phyloP scores from a whole-genome alignment of 768 basidiomycete species.

The Leucosporidium yakuticum region DNA sequence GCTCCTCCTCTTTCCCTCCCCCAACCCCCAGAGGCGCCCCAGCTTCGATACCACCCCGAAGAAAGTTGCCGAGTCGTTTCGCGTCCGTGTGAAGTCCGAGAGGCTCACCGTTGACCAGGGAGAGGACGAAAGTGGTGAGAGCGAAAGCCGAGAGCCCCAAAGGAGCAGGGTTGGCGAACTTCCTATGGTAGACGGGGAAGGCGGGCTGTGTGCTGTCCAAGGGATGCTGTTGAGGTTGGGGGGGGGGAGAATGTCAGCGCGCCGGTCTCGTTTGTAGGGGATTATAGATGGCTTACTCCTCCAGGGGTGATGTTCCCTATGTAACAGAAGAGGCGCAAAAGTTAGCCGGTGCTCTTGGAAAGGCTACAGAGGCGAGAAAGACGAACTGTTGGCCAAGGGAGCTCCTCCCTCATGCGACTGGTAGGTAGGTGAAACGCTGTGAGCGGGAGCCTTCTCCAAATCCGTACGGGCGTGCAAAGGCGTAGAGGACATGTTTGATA shows the following conservation, averaged over 20 bases:
- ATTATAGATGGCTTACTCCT: constrained; percentile 9
- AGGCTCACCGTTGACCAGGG: constrained; percentile 27
- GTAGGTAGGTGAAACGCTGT: too few species aligned
- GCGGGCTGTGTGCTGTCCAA: constrained; percentile 40
- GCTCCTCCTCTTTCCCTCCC: too few species aligned
- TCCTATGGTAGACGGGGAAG: constrained; percentile 41
- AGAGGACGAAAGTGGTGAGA: constrained; percentile 42
- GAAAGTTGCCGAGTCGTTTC: too few species aligned
- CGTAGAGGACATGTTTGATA: too few species aligned
- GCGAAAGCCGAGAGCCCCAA: constrained; percentile 36
- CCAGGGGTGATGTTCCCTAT: constrained; percentile 29
- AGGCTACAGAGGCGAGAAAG: too few species aligned
- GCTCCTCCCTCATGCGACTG: constrained; percentile 20
- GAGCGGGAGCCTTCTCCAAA: too few species aligned
- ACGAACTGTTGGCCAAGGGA: constrained; percentile 18
- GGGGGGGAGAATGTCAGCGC: constrained; percentile 14
- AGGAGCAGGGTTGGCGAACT: constrained; percentile 34
- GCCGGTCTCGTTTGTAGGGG: too few species aligned
- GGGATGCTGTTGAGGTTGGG: constrained; percentile 42
- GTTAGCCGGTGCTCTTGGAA: not conserved
- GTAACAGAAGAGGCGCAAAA: not conserved
- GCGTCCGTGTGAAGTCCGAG: not conserved
- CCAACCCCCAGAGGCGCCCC: too few species aligned
- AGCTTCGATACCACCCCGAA: too few species aligned
- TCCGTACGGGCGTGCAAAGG: too few species aligned